Conservation (phyloP, 2,329 filamentous ascomycete species). For the Orbilia brochopaga region DNA sequence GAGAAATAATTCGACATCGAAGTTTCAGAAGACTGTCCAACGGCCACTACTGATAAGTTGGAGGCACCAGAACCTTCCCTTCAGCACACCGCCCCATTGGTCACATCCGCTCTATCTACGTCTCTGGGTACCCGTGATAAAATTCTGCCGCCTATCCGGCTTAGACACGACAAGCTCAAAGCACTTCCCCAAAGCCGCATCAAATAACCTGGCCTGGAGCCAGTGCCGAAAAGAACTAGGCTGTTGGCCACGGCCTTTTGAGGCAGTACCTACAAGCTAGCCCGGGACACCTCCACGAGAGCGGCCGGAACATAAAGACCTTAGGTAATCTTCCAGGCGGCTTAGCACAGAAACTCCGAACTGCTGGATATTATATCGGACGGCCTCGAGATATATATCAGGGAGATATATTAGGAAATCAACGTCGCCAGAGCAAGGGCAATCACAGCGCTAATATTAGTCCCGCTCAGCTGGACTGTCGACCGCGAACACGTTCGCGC, state of each 20-base stretch:
- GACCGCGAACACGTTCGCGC: conserved; percentile 15
- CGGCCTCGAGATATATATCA: conserved; percentile 17
- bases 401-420: conserved; percentile 34
- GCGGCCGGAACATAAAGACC: neutral
- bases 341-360: conserved; percentile 31
- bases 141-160: neutral
- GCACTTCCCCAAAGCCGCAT: neutral
- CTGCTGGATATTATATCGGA: conserved; percentile 24
- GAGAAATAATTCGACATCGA: conserved; percentile 10
- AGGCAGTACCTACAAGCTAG: conserved; percentile 19
- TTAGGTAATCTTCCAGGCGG: conserved; percentile 32
- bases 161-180: neutral
- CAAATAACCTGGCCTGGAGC: conserved; percentile 21
- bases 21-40: conserved; percentile 6
- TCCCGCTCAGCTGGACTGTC: conserved; percentile 11
- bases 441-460: conserved; percentile 34
- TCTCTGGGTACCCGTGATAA: conserved; percentile 13
- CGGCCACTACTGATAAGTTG: conserved; percentile 18
- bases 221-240: conserved; percentile 1
- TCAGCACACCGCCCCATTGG: conserved; percentile 16
- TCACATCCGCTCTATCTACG: neutral
- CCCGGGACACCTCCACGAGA: neutral
- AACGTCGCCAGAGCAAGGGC: conserved; percentile 20
- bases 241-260: conserved; percentile 21
- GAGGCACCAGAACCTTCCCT: conserved; percentile 8